Conservation (phyloP, 2,329 filamentous ascomycete species). For the Magnaporthales sp. region DNA sequence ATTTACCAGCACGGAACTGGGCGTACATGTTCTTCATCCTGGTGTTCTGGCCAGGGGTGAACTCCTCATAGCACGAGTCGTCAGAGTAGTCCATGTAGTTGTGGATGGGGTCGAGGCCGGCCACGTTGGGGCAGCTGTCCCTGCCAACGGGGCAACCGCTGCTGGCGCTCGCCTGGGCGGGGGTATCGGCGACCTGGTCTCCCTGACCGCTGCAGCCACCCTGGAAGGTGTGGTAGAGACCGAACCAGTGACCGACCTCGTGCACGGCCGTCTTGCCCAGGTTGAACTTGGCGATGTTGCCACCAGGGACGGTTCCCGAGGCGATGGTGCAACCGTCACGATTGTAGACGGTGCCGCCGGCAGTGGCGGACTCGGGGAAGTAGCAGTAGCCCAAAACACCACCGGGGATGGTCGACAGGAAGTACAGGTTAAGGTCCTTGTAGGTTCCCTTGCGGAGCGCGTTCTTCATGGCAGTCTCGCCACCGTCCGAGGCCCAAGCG, state of each 20-base stretch:
- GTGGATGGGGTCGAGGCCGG: constrained; percentile 23
- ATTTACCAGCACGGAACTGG: neutral
- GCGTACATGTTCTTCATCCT: neutral
- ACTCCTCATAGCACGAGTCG: constrained; percentile 6
- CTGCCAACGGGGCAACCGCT: constrained; percentile 27
- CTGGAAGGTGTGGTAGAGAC: constrained; percentile 34
- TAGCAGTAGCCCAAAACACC: constrained; percentile 34
- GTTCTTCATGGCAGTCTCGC: constrained; percentile 33
- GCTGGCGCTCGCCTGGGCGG: constrained; percentile 23
- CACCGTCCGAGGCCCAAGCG: constrained; percentile 31
- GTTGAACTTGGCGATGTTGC: constrained; percentile 20
- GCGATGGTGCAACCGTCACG: constrained; percentile 21
- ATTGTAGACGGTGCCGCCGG: constrained; percentile 20
- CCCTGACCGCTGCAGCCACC: constrained; percentile 27
- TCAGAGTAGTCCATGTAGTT: constrained; percentile 28
- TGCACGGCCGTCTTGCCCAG: constrained; percentile 28
- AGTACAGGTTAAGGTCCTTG: constrained; percentile 37
- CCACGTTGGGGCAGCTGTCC: constrained; percentile 21
- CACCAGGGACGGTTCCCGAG: constrained; percentile 20
- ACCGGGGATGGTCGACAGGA: constrained; percentile 24
- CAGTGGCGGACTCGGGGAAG: constrained; percentile 28
- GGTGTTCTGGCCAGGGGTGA: neutral
- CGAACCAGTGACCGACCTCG: constrained; percentile 35
- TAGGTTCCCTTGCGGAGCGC: constrained; percentile 33
- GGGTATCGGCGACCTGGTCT: constrained; percentile 31